These are phyloP conservation scores for Blastobotrys persicus DNA, from an alignment of 1,139 yeast species.

Conservation along the genomic window DNA sequence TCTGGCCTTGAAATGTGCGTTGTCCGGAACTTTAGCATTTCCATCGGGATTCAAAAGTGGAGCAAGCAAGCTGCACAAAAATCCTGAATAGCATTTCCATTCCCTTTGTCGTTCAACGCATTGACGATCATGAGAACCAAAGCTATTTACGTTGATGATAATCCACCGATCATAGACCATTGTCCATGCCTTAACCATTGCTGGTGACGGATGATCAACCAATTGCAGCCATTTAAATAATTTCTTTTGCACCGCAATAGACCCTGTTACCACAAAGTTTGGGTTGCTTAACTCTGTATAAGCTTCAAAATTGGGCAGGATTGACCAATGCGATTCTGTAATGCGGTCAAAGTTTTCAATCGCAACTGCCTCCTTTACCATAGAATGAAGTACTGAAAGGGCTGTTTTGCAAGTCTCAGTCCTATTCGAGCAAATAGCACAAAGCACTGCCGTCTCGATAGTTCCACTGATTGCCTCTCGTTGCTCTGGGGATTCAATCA, in stretches of 20 bases:
- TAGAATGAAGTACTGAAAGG: constrained; percentile 48
- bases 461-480: constrained; percentile 33
- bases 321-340: constrained; percentile 31
- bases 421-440: constrained; percentile 57
- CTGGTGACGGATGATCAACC: constrained; percentile 56
- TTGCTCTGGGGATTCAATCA: constrained; percentile 29
- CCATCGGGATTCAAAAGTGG: constrained; percentile 30
- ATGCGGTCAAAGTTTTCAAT: constrained; percentile 28
- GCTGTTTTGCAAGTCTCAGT: constrained; percentile 55
- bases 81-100: constrained; percentile 43
- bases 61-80: constrained; percentile 44
- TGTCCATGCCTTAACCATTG: constrained; percentile 61
- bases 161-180: constrained; percentile 50
- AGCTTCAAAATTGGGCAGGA: constrained; percentile 36
- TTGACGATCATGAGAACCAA: constrained; percentile 11
- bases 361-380: constrained; percentile 42
- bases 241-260: constrained; percentile 72
- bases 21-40: constrained; percentile 24
- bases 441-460: constrained; percentile 49
- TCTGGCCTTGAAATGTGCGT: constrained; percentile 28
- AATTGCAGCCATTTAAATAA: constrained; percentile 53
- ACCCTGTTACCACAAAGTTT: constrained; percentile 63
- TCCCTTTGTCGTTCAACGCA: constrained; percentile 20
- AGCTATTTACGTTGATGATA: constrained; percentile 39
- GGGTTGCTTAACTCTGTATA: constrained; percentile 56